These are phyloP conservation scores for Bremia lactucae DNA, from an alignment of 352 stramenopile genomes.

Conservation along the genomic window DNA sequence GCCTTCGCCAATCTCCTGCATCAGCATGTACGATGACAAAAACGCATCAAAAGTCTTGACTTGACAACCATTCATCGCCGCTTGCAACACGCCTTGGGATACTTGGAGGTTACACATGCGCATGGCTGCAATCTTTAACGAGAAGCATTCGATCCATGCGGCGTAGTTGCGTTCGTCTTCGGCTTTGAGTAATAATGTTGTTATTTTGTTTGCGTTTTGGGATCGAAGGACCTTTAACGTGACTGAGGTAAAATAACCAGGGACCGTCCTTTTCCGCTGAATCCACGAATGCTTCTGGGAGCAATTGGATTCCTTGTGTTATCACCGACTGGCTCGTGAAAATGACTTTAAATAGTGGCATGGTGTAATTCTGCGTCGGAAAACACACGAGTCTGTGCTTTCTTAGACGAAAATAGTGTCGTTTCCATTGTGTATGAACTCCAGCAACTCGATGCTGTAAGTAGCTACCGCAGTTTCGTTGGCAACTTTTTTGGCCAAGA, in stretches of 20 bases:
- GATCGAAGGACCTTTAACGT: no score
- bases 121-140: conserved; percentile 34
- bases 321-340: conserved; percentile 42
- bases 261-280: no score
- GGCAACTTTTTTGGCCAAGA: conserved; percentile 40
- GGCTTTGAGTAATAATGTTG: conserved; percentile 23
- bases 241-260: no score
- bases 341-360: conserved; percentile 48
- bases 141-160: conserved; percentile 42
- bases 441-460: conserved; percentile 47
- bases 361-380: conserved; percentile 31
- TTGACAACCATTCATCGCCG: not conserved
- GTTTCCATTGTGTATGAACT: conserved; percentile 60
- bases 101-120: not conserved
- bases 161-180: conserved; percentile 31
- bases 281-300: no score
- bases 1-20: conserved; percentile 76
- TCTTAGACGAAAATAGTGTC: conserved; percentile 57
- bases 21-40: conserved; percentile 48
- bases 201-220: not conserved
- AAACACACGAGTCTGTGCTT: conserved; percentile 62
- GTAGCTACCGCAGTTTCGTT: conserved; percentile 46
- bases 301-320: conserved; percentile 3
- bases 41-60: conserved; percentile 26
- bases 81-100: not conserved